phyloP scores from a whole-genome alignment of 495 filamentous ascomycete genomes.

The Xylaria telfairii region DNA sequence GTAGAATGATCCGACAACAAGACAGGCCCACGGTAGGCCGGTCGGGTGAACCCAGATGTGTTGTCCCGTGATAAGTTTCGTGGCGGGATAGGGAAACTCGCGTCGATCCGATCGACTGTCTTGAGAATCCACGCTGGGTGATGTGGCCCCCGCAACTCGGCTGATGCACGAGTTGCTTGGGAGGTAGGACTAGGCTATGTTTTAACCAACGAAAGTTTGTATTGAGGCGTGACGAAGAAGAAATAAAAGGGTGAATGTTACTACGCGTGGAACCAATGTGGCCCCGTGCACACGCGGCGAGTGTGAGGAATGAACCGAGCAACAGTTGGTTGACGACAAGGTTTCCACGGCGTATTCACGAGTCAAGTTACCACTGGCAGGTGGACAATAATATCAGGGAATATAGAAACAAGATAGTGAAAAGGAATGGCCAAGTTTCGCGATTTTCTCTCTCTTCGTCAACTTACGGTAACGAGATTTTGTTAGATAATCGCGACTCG shows the following conservation, averaged over 20 bases:
- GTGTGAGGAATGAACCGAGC: background rate
- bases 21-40: constrained; percentile 36
- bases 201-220: background rate
- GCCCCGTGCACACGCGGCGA: background rate
- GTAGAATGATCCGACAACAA: constrained; percentile 42
- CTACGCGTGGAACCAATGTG: background rate
- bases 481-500: background rate
- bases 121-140: constrained; percentile 36
- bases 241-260: background rate
- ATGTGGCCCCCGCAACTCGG: constrained; percentile 11
- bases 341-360: background rate
- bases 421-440: background rate
- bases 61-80: constrained; percentile 35
- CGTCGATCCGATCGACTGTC: background rate
- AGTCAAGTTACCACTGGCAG: background rate
- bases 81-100: constrained; percentile 39
- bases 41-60: constrained; percentile 30
- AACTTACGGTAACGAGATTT: background rate
- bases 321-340: background rate
- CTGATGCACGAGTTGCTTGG: constrained; percentile 4
- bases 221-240: background rate
- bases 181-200: background rate
- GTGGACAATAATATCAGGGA: background rate
- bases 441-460: background rate
- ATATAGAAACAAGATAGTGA: background rate